Base-by-base conservation (phyloP, 768 basidiomycete species). In the Leccinum rimulosum region DNA sequence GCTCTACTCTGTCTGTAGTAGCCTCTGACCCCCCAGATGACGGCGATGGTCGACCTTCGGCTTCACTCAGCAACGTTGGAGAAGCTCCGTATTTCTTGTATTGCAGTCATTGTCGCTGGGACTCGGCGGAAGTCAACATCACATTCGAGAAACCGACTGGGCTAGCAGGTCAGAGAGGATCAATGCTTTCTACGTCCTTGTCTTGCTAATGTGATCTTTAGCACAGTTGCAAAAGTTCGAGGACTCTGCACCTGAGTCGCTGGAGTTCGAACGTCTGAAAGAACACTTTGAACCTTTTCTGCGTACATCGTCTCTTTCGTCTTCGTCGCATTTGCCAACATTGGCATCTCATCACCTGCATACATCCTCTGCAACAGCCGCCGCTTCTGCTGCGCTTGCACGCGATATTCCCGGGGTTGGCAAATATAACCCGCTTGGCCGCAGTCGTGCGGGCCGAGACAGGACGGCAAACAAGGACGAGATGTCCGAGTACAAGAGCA, bases 121-220 rank as follows among this genome's bases (percentile, higher is more conserved):
- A 95, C 70, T 97, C 95, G 59, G 85, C 87, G 2, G 87, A 94
- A 71, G 86, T 95, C 1, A 93, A 90, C 0, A 91, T 95, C 68
- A 90, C 86, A 11, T 98, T 98, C 65, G 95, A 98, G 68, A 99
- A 98, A 70, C 92, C 95, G 1, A 97, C 95, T 1, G 95, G 96
- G 15, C 83, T 99, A 30, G 95, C 95, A 60, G 85, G 96, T 96
- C 59, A 64, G 86, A 64, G 86, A 67, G 10, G 7, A 35, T 25
- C 25, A 25, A 19, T 50, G 40, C 52, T 15, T 28, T 22, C 15
- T 19, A 15, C 36, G 15, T 30, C 33, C 54, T 35, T 4, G n/a
- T 30, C 52, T 40, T 22, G 35, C 48, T 66, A 56, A 61, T 53
- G 51, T 9, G 28, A 31, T 36, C 15, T 50, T 47, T 48, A 98